These are phyloP conservation scores for Clonostachys sp. DNA, from an alignment of 2,329 filamentous ascomycete species.

Conservation along the genomic window DNA sequence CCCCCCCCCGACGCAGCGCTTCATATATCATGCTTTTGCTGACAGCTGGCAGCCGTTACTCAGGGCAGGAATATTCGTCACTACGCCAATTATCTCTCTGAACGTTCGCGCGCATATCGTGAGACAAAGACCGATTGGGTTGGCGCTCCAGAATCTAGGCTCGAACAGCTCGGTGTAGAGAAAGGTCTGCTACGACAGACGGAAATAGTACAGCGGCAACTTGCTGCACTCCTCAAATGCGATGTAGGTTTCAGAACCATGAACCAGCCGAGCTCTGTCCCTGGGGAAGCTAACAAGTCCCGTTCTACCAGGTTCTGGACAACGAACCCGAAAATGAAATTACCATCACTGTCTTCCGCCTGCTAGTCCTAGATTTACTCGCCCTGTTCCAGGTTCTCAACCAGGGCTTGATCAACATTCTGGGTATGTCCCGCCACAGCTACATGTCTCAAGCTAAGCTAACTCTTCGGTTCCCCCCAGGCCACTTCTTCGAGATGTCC, in stretches of 20 bases:
- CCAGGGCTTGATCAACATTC: conserved; percentile 92
- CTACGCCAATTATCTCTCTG: conserved; percentile 82
- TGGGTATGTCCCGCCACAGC: conserved; percentile 55
- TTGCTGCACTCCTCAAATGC: conserved; percentile 80
- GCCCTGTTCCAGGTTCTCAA: conserved; percentile 93
- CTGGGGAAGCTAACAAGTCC: conserved; percentile 5
- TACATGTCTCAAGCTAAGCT: conserved; percentile 4
- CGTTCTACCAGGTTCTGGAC: conserved; percentile 64
- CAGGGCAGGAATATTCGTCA: conserved; percentile 92
- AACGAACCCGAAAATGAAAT: conserved; percentile 95
- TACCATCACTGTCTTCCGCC: conserved; percentile 85
- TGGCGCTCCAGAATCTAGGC: conserved; percentile 70
- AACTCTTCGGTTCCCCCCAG: conserved; percentile 33
- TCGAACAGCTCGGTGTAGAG: conserved; percentile 83
- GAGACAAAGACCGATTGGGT: conserved; percentile 90
- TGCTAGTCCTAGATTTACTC: conserved; percentile 85
- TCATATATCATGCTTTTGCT: background rate
- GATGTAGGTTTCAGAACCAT: conserved; percentile 56
- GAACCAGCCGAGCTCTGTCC: background rate
- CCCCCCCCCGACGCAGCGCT: conserved; percentile 5
- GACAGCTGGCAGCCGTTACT: conserved; percentile 64
- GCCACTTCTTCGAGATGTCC: conserved; percentile 98
- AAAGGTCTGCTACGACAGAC: conserved; percentile 92
- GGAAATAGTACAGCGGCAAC: conserved; percentile 83
- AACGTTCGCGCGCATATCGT: conserved; percentile 76